phyloP scores from a whole-genome alignment of 345 rosid genomes.

The Citrus reticulata region DNA sequence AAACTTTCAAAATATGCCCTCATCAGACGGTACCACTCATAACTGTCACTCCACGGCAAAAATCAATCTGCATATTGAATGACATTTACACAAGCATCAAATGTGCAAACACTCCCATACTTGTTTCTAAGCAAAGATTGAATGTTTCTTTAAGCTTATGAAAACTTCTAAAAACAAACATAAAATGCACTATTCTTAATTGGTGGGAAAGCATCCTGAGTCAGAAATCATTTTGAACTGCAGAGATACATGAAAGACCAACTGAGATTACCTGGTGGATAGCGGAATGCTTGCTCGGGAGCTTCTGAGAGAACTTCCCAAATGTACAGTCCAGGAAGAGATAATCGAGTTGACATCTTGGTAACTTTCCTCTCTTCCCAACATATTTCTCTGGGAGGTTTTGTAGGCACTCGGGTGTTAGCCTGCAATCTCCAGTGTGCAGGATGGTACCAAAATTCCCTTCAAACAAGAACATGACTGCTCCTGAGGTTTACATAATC shows the following conservation, averaged over 20 bases:
- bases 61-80: neutral
- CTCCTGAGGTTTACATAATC: constrained; percentile 56
- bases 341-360: constrained; percentile 57
- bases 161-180: neutral
- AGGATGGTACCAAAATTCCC: constrained; percentile 79
- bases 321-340: constrained; percentile 88
- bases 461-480: constrained; percentile 93
- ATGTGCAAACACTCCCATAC: neutral
- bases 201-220: neutral
- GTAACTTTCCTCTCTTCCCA: constrained; percentile 42
- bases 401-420: constrained; percentile 58
- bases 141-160: neutral
- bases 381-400: constrained; percentile 55
- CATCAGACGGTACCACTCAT: neutral
- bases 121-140: neutral
- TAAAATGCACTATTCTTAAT: neutral
- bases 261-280: constrained; percentile 56
- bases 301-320: constrained; percentile 48
- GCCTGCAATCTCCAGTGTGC: constrained; percentile 94
- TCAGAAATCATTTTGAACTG: neutral
- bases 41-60: neutral
- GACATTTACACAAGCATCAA: neutral
- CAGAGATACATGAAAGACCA: neutral
- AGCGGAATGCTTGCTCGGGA: constrained; percentile 73
- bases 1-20: neutral